Percentiles rank a stretch among this genome's conserved stretches.
Evolutionary conservation across 164 flowering plant species (phyloP).

Genomic region (Santalum album): DNA sequence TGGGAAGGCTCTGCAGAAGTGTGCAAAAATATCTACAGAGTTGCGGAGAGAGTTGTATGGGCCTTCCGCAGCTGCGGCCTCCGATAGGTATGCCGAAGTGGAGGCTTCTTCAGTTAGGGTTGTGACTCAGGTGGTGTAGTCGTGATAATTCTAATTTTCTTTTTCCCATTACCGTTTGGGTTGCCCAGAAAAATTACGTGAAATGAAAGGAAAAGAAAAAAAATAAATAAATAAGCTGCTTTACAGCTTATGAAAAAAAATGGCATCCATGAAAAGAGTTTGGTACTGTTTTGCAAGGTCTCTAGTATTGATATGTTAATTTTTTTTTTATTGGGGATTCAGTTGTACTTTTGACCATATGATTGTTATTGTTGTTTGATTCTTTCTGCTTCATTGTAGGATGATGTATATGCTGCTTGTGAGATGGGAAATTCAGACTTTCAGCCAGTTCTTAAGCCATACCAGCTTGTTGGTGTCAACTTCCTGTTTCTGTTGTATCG

Average conservation of each 20-base stretch:
- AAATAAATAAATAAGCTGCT: too few species aligned
- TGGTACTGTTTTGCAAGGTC: neutral
- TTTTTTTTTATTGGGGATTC: neutral
- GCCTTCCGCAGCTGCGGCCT: slow-evolving; percentile 33
- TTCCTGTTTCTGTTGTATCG: slow-evolving; percentile 78
- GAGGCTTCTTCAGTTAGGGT: slow-evolving; percentile 59
- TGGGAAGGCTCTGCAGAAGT: slow-evolving; percentile 80
- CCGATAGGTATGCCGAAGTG: slow-evolving; percentile 63
- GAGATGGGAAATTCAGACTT: slow-evolving; percentile 52
- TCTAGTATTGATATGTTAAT: neutral
- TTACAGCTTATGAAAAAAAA: too few species aligned
- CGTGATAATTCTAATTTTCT: neutral
- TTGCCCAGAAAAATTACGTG: neutral
- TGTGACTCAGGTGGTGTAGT: slow-evolving; percentile 68
- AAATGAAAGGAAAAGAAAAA: too few species aligned
- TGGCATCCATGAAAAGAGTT: neutral
- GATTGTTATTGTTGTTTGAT: neutral
- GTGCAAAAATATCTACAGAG: slow-evolving; percentile 70
- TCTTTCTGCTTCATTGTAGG: slow-evolving; percentile 31
- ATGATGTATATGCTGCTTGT: slow-evolving; percentile 74
- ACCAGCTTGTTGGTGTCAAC: slow-evolving; percentile 96
- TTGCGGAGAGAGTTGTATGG: slow-evolving; percentile 67
- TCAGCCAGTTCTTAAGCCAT: slow-evolving; percentile 84
- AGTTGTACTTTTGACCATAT: neutral
- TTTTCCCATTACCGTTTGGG: neutral